Evolutionary conservation across 441 rosid species (phyloP).

Genomic region (Metrosideros polymorpha): DNA sequence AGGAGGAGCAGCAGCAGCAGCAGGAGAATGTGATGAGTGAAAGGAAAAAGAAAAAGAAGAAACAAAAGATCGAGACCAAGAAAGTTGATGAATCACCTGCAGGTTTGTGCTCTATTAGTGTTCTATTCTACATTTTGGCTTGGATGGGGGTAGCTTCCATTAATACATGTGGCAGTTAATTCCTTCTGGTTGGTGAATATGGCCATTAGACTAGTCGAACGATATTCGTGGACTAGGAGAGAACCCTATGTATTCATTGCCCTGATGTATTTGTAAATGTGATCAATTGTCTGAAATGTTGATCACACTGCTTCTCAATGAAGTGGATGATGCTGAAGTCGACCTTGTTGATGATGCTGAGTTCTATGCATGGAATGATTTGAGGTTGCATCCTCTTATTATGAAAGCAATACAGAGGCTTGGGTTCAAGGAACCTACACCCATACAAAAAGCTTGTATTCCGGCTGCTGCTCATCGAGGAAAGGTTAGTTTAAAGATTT

Average conservation of each 20-base stretch:
- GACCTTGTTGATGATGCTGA: conserved; percentile 48
- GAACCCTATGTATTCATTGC: background rate
- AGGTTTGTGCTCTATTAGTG: conserved; percentile 34
- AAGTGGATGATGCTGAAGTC: conserved; percentile 25
- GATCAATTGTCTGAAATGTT: background rate
- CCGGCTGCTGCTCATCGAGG: conserved; percentile 95
- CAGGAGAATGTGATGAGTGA: conserved; percentile 9
- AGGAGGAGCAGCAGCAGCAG: conserved; percentile 10
- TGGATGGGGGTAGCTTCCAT: background rate
- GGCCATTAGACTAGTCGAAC: background rate
- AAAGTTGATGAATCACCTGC: conserved; percentile 19
- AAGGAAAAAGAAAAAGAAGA: conserved; percentile 26
- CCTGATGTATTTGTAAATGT: background rate
- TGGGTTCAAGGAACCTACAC: conserved; percentile 85
- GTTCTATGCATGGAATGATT: conserved; percentile 64
- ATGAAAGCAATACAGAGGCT: conserved; percentile 67
- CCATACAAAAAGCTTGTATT: conserved; percentile 84
- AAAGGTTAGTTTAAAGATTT: conserved; percentile 42
- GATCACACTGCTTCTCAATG: conserved; percentile 7
- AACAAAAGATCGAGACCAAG: conserved; percentile 21
- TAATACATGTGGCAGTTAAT: background rate
- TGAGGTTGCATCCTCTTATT: conserved; percentile 78
- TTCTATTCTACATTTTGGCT: background rate
- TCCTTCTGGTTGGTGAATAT: background rate
- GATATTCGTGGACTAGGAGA: background rate